A percentile compares a stretch with the other conserved stretches of the same genome.
Evolutionary conservation across 495 filamentous ascomycete genomes (phyloP).

Genomic region (Aspergillus homomorphus): DNA sequence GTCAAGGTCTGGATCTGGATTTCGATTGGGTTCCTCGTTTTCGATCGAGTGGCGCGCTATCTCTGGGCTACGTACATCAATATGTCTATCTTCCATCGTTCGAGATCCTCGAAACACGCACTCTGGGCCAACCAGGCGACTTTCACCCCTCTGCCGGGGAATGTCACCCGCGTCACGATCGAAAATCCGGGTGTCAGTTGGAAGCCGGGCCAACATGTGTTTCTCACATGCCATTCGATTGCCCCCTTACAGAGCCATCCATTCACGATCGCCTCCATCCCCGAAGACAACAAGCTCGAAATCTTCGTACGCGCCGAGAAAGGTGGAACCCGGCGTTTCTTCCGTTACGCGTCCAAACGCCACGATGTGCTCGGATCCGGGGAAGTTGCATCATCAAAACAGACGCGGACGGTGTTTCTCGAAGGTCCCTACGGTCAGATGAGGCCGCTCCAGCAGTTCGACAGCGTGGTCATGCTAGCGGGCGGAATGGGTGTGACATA

Average conservation of each 20-base stretch:
- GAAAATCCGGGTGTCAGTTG: slow-evolving; percentile 66
- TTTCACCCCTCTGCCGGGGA: slow-evolving; percentile 58
- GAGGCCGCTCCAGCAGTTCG: slow-evolving; percentile 51
- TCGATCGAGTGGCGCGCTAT: slow-evolving; percentile 64
- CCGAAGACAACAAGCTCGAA: slow-evolving; percentile 58
- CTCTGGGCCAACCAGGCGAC: slow-evolving; percentile 50
- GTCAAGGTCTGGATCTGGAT: slow-evolving; percentile 64
- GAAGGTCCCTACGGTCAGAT: slow-evolving; percentile 55
- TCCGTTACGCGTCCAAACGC: slow-evolving; percentile 57
- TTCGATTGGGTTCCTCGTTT: slow-evolving; percentile 63
- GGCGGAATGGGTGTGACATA: slow-evolving; percentile 57
- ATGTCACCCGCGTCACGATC: slow-evolving; percentile 68
- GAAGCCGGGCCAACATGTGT: slow-evolving; percentile 76
- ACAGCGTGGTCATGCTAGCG: slow-evolving; percentile 61
- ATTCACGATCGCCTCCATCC: slow-evolving; percentile 71
- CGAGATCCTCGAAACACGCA: slow-evolving; percentile 17
- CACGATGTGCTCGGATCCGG: slow-evolving; percentile 18
- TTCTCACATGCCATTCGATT: slow-evolving; percentile 67
- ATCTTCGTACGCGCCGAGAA: slow-evolving; percentile 68
- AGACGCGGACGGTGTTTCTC: slow-evolving; percentile 30
- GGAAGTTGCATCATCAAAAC: slow-evolving; percentile 22
- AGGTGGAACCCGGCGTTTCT: slow-evolving; percentile 67
- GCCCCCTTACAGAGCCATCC: slow-evolving; percentile 73
- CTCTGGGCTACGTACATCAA: slow-evolving; percentile 59
- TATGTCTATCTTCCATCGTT: slow-evolving; percentile 54